phyloP scores from a whole-genome alignment of 2,329 filamentous ascomycete genomes.

The Ambrosiella cleistominuta region DNA sequence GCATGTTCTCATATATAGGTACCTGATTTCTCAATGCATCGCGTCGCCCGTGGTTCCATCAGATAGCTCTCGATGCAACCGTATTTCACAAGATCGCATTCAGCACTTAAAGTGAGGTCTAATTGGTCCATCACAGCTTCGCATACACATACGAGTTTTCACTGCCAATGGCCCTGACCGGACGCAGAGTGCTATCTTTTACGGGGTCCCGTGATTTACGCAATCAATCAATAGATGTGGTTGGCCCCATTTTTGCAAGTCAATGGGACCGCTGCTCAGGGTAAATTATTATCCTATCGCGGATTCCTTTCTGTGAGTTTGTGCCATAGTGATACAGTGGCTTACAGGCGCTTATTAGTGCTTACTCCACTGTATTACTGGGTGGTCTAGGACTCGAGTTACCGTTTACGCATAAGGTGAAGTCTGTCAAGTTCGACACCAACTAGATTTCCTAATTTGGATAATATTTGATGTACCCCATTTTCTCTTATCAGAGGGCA shows the following conservation, averaged over 20 bases:
- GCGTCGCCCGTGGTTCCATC: not conserved
- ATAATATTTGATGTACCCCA: not conserved
- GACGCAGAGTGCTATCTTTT: not conserved
- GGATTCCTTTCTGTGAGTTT: not conserved
- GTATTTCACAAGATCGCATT: too few species aligned
- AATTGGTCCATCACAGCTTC: not conserved
- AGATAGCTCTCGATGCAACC: not conserved
- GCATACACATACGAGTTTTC: too few species aligned
- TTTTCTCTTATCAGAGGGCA: not conserved
- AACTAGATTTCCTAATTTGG: not conserved
- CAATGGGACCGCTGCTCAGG: not conserved
- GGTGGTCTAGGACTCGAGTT: too few species aligned
- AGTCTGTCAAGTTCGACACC: constrained; percentile 1
- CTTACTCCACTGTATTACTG: too few species aligned
- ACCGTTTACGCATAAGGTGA: not conserved
- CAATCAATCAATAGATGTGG: not conserved
- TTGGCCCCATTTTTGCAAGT: not conserved
- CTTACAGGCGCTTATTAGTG: not conserved
- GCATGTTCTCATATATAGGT: not conserved
- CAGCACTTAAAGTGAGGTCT: too few species aligned
- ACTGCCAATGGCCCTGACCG: not conserved
- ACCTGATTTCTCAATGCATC: not conserved
- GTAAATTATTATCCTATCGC: not conserved
- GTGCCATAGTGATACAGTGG: not conserved
- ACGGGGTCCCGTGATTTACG: not conserved